phyloP scores from a whole-genome alignment of 225 moss, liverwort and hornwort genomes.

The Polytrichum formosum region DNA sequence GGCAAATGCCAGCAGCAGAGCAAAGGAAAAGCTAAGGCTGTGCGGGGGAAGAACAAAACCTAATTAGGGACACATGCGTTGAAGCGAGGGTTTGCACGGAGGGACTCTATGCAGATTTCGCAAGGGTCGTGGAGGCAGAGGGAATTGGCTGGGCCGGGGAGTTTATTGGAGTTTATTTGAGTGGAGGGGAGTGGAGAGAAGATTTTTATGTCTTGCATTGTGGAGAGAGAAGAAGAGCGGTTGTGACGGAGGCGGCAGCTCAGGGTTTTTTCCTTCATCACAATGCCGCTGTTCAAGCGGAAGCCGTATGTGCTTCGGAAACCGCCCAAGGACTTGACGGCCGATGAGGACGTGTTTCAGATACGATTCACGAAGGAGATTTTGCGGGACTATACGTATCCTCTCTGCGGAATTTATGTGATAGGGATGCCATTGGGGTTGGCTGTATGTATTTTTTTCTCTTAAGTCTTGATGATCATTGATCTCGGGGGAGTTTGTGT shows the following conservation, averaged over 20 bases:
- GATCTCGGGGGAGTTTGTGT: slow-evolving; percentile 8
- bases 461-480: not conserved
- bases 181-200: not conserved
- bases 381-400: slow-evolving; percentile 98
- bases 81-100: too few relatives aligned
- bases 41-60: too few relatives aligned
- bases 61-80: too few relatives aligned
- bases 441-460: not conserved
- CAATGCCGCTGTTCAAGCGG: slow-evolving; percentile 97
- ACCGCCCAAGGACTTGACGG: slow-evolving; percentile 75
- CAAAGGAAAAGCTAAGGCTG: too few relatives aligned
- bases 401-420: slow-evolving; percentile 27
- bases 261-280: slow-evolving; percentile 18
- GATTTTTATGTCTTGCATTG: slow-evolving; percentile 13
- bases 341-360: slow-evolving; percentile 89
- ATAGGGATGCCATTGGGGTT: not conserved
- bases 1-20: too few relatives aligned
- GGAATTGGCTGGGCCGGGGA: not conserved
- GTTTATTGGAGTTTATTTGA: not conserved
- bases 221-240: not conserved
- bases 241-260: slow-evolving; percentile 18
- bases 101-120: too few relatives aligned
- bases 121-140: too few relatives aligned
- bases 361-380: slow-evolving; percentile 95
- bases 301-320: slow-evolving; percentile 72